A percentile compares a stretch with the other conserved stretches of the same genome.
Conservation (phyloP, 1,139 yeast genomes). For the Arxiozyma slooffiae region DNA sequence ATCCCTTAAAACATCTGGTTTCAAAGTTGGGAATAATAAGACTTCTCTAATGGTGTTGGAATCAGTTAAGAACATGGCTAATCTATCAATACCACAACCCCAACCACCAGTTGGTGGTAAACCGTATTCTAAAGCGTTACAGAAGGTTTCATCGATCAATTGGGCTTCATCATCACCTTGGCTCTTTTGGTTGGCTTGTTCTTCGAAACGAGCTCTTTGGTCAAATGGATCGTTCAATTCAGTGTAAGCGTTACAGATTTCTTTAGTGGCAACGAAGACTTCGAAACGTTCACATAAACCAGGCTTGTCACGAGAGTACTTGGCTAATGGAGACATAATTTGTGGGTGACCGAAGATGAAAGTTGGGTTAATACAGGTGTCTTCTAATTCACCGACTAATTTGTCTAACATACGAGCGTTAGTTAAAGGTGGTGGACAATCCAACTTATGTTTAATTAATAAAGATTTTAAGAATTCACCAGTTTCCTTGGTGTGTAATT, state of each 20-base stretch:
- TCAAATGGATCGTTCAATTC: conserved; percentile 98
- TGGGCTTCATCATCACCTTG: conserved; percentile 99
- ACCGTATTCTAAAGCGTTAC: conserved; percentile 96
- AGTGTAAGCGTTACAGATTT: conserved; percentile 95
- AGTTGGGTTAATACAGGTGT: conserved; percentile 89
- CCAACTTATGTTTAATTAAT: conserved; percentile 71
- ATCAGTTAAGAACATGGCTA: conserved; percentile 95
- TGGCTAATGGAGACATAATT: conserved; percentile 99
- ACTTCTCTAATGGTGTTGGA: conserved; percentile 97
- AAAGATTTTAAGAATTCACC: conserved; percentile 79
- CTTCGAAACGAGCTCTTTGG: conserved; percentile 94
- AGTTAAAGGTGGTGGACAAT: conserved; percentile 93
- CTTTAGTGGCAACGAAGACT: conserved; percentile 97
- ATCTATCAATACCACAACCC: conserved; percentile 99
- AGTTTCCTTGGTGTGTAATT: conserved; percentile 89
- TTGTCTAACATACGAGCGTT: conserved; percentile 98
- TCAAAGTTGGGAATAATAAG: conserved; percentile 93
- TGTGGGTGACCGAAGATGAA: conserved; percentile 98
- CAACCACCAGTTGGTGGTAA: conserved; percentile 99
- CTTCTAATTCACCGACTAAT: conserved; percentile 93
- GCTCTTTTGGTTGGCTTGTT: conserved; percentile 96
- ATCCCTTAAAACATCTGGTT: conserved; percentile 58
- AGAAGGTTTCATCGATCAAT: conserved; percentile 89
- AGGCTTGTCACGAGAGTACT: conserved; percentile 82
- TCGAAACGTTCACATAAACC: conserved; percentile 98